Conservation (phyloP, 257 asterid species). For the Striga asiatica region DNA sequence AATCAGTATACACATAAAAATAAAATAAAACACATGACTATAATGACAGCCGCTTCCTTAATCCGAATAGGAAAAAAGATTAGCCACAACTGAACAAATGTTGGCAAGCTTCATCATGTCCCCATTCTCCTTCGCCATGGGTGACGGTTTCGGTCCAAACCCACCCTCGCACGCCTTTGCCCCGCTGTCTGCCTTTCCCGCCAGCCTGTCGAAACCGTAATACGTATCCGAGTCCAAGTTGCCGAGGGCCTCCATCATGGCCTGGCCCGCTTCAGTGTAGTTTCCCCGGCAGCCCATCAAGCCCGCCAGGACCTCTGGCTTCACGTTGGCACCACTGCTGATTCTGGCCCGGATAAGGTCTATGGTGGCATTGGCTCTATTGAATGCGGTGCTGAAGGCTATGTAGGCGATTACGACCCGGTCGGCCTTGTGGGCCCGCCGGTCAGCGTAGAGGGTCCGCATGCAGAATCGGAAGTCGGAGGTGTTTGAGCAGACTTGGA, state of each 20-base stretch:
- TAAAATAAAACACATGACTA: no score
- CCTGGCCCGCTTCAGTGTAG: conserved; percentile 15
- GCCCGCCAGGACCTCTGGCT: neutral
- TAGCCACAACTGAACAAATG: conserved; percentile 12
- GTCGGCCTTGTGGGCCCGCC: conserved; percentile 11
- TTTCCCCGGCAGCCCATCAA: conserved; percentile 8
- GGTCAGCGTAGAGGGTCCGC: conserved; percentile 15
- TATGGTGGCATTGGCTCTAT: conserved; percentile 12
- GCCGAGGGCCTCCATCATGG: neutral
- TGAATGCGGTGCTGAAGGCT: conserved; percentile 11
- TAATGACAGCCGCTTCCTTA: no score
- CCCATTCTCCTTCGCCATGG: conserved; percentile 9
- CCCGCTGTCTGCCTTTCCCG: neutral
- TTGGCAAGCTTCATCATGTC: conserved; percentile 8
- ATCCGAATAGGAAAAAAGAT: conserved; percentile 2
- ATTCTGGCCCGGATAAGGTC: conserved; percentile 2
- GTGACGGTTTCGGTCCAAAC: neutral
- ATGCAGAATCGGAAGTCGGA: conserved; percentile 15
- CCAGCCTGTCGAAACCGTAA: neutral
- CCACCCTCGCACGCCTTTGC: conserved; percentile 2
- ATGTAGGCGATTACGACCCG: conserved; percentile 12
- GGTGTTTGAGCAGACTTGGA: conserved; percentile 18
- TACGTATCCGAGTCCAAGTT: conserved; percentile 18
- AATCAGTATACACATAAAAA: no score
- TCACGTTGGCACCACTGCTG: neutral